A percentile compares a stretch with the other conserved stretches of the same genome.
Conservation (phyloP, 2,329 filamentous ascomycete genomes). For the Huntiella moniliformis region DNA sequence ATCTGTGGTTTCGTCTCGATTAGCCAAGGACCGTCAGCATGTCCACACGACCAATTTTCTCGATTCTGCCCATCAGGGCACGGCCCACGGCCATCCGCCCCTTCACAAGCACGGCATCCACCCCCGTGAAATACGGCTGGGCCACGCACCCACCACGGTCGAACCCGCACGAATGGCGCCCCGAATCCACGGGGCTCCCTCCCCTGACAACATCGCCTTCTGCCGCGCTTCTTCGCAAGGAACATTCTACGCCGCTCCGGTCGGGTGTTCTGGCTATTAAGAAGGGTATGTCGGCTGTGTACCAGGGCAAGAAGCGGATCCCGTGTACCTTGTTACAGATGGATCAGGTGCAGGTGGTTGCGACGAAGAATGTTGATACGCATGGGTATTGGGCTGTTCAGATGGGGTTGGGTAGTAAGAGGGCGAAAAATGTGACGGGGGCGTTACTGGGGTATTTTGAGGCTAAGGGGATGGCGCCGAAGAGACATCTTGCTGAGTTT, state of each 20-base stretch:
- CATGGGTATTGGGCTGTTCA: conserved; percentile 94
- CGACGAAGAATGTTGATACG: conserved; percentile 59
- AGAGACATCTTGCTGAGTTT: conserved; percentile 73
- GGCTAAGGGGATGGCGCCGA: conserved; percentile 61
- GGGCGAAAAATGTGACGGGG: conserved; percentile 57
- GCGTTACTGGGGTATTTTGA: conserved; percentile 80
- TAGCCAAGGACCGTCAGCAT: no score
- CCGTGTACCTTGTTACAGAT: conserved; percentile 87
- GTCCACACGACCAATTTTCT: not conserved
- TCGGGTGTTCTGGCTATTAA: conserved; percentile 75
- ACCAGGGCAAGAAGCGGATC: conserved; percentile 57
- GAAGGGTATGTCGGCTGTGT: conserved; percentile 90
- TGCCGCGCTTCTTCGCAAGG: conserved; percentile 40
- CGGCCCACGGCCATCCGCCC: not conserved
- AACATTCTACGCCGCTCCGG: conserved; percentile 43
- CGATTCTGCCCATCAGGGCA: not conserved
- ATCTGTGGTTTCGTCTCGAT: no score
- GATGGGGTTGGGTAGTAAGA: conserved; percentile 59
- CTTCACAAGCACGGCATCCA: conserved; percentile 26
- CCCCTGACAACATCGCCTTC: conserved; percentile 37
- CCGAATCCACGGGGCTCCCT: conserved; percentile 35
- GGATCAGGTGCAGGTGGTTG: conserved; percentile 76
- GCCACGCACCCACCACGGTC: conserved; percentile 31
- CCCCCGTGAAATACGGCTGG: conserved; percentile 42
- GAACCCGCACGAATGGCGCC: conserved; percentile 43